These are phyloP conservation scores for Bretschneidera sinensis DNA, from an alignment of 345 rosid genomes.

Conservation along the genomic window DNA sequence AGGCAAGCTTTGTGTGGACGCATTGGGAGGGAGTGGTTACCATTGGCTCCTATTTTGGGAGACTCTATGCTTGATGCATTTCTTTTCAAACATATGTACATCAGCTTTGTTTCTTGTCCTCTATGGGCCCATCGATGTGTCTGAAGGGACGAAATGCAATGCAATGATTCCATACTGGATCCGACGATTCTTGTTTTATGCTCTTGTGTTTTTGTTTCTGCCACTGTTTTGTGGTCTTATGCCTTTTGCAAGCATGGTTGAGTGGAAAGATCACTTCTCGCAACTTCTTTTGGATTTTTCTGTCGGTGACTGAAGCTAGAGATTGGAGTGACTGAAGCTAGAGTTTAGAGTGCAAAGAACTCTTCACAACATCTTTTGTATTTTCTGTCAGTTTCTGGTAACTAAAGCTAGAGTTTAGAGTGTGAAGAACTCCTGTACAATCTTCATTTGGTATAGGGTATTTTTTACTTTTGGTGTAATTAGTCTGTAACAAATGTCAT, in stretches of 20 bases:
- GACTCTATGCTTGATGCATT: conserved; percentile 57
- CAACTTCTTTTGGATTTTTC: conserved; percentile 11
- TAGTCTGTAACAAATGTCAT: too few species aligned
- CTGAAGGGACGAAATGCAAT: conserved; percentile 18
- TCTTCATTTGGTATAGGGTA: too few species aligned
- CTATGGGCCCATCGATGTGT: conserved; percentile 42
- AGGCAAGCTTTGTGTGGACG: conserved; percentile 79
- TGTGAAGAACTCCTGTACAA: too few species aligned
- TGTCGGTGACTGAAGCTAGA: not conserved
- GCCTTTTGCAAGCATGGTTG: conserved; percentile 63
- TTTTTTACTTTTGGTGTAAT: too few species aligned
- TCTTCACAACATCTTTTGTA: too few species aligned
- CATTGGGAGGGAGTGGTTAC: conserved; percentile 71
- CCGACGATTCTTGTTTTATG: conserved; percentile 45
- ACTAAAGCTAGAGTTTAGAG: too few species aligned
- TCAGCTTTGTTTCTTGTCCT: conserved; percentile 40
- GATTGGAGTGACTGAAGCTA: conserved; percentile 14
- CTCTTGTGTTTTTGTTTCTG: conserved; percentile 33
- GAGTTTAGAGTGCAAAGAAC: not conserved
- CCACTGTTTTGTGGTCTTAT: conserved; percentile 64
- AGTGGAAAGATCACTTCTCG: conserved; percentile 64
- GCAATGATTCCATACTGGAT: conserved; percentile 54
- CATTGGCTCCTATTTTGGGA: conserved; percentile 80
- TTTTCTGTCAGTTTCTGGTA: too few species aligned
- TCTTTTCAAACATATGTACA: conserved; percentile 43